Conservation (phyloP, 257 asterid species). For the Orobanche coerulescens region DNA sequence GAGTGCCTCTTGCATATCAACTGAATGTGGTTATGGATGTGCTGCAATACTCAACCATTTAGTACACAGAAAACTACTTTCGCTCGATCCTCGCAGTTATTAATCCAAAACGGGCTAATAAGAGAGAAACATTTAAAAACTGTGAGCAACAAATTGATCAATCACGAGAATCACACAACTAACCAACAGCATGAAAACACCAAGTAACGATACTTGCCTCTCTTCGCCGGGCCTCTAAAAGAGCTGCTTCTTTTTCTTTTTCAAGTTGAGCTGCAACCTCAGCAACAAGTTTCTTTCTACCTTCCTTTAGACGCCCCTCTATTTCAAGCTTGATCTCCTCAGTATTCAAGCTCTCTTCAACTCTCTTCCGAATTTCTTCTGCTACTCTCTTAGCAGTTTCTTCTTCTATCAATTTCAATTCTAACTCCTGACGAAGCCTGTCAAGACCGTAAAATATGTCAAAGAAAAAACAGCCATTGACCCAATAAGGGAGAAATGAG, state of each 20-base stretch:
- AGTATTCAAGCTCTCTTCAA: constrained; percentile 65
- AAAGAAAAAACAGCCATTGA: constrained; percentile 13
- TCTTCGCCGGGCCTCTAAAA: constrained; percentile 47
- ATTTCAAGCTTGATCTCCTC: constrained; percentile 60
- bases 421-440: constrained; percentile 96
- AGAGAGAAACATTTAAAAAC: not conserved
- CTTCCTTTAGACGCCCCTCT: constrained; percentile 63
- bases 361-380: constrained; percentile 65
- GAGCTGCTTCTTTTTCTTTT: constrained; percentile 70
- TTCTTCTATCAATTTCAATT: constrained; percentile 80
- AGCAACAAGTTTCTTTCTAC: constrained; percentile 61
- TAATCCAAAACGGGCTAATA: not conserved
- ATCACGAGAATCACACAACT: too few species aligned
- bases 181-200: not conserved
- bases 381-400: constrained; percentile 85
- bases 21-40: too few species aligned
- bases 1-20: too few species aligned
- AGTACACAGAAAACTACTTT: not conserved
- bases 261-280: constrained; percentile 85
- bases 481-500: constrained; percentile 7
- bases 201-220: constrained; percentile 53
- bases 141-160: constrained; percentile 3
- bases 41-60: too few species aligned
- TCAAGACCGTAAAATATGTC: constrained; percentile 26
- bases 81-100: not conserved